phyloP scores from a whole-genome alignment of 2,329 filamentous ascomycete species.

The Ophiosphaerella korrae region DNA sequence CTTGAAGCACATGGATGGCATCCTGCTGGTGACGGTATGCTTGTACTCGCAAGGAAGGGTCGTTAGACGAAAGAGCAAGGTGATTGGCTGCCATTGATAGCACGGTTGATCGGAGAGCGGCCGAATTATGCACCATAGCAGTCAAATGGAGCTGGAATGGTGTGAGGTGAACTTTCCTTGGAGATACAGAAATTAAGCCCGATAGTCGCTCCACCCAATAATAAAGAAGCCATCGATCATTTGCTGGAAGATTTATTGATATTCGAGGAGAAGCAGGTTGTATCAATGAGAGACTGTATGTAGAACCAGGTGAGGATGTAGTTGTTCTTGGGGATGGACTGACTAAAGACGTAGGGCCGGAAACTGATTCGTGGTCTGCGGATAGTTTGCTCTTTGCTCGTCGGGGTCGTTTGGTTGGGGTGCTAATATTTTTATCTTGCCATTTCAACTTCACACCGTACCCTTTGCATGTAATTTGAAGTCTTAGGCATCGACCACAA shows the following conservation, averaged over 20 bases:
- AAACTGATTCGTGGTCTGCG: conserved; percentile 1
- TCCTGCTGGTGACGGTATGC: conserved; percentile 35
- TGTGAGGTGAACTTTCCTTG: conserved; percentile 19
- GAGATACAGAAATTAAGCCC: conserved; percentile 30
- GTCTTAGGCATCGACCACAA: conserved; percentile 31
- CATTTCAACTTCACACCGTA: conserved; percentile 39
- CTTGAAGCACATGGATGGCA: conserved; percentile 33
- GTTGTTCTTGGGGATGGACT: conserved; percentile 12
- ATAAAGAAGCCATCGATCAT: conserved; percentile 31
- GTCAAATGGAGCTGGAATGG: conserved; percentile 37
- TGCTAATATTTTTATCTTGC: conserved; percentile 22
- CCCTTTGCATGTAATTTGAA: conserved; percentile 38
- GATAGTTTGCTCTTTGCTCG: conserved; percentile 20
- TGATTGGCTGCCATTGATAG: conserved; percentile 41
- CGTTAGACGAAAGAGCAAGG: conserved; percentile 26
- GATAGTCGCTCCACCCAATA: conserved; percentile 37
- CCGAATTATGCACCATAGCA: conserved; percentile 30
- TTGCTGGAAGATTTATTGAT: conserved; percentile 18
- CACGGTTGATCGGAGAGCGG: conserved; percentile 37
- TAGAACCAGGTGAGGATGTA: conserved; percentile 13
- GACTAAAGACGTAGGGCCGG: conserved; percentile 19
- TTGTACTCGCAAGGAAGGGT: conserved; percentile 25
- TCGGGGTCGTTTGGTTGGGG: conserved; percentile 19
- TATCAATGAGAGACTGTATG: conserved; percentile 9
- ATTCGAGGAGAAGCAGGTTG: conserved; percentile 6